Base-by-base conservation (phyloP, 1,284 basidiomycete genomes). In the Ganoderma meredithae region DNA sequence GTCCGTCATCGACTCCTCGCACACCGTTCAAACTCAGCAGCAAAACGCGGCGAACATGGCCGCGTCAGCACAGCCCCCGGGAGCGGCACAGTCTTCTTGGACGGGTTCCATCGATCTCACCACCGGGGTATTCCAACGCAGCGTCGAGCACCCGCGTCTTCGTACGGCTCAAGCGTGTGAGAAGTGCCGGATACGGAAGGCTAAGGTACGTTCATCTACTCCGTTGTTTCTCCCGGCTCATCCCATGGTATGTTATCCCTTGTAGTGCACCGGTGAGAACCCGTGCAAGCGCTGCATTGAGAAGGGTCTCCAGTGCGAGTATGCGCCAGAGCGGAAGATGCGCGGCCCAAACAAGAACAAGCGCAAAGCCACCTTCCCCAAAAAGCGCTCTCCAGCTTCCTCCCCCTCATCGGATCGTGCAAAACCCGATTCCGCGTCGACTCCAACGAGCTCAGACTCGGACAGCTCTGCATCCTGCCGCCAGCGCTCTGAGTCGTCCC, bases 311-410 rank as follows among this genome's bases (percentile, higher is more conserved):
- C 64, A 73, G 27, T 83, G 82, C 76, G 77, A 79, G 63, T 83
- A 83, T 72, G 87, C 89, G 0, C 84, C 87, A 53, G 89, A 91
- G 78, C 85, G 87, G 2, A 81, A 87, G 43, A 84, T 88, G 66
- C 84, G 88, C 13, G 88, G 88, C 0, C 87, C 88, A n/a, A 88
- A 87, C 76, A 90, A 88, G 70, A 73, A 80, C 39, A 84, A 82
- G 74, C 36, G 58, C n/a, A 60, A 41, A n/a, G 39, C 33, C 6
- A 40, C 39, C n/a, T 1, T 41, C 13, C 58, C 19, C 25, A 39
- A 39, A 60, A 60, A 25, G 6, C 33, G 36, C n/a, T n/a, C n/a
- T n/a, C 10, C 36, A 6, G 15, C n/a, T 13, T 25, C 58, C 22
- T 39, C 36, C 3, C 3, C 55, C 3, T 2, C 55, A 1, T 39